Evolutionary conservation across 345 rosid genomes (phyloP), one percentile per base, ranked within the genome.

Genomic region (Camelina neglecta): DNA sequence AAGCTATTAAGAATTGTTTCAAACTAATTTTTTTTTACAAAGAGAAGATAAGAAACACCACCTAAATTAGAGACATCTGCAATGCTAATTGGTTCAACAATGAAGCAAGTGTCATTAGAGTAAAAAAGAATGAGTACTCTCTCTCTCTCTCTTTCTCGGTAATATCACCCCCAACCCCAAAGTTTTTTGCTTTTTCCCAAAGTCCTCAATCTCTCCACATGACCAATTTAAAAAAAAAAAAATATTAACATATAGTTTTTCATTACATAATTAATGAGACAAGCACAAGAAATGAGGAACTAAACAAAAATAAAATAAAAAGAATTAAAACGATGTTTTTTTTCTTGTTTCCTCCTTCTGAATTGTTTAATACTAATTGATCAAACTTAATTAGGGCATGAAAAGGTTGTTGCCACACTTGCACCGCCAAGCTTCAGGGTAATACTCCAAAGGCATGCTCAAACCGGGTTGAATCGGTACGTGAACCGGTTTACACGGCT

Each of bases 381-480:
- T 33, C 59, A 51, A 51, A 21, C 29, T 83, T 73, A 35, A 6
- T 35, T 35, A 95, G 49, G 97, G 97, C 90, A 89, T 82, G 81
- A 84, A 95, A 44, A 92, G 83, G 84, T 84, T 85, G 81, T 83
- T 81, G 42, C 93, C 93, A 69, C 99, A 92, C 85, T 90, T 88
- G 84, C 99, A 95, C 11, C 99, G 90, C 99, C 99, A 92, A 53
- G 99, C 97, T 84, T 95, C 99, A 13, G 99, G 97, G 73, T 92
- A 92, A 78, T 95, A 95, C 86, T 95, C 98, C 29, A 84, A 75
- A 50, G 97, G 96, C 65, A 79, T 51, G 60, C 83, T 84, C 12
- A 85, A 60, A 45, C 97, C 93, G 2, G 93, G 96, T 61, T 88
- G 93, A 72, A 95, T 81, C 64, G 99, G 88, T 57, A 95, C 97